Base-by-base conservation (phyloP, 2,329 filamentous ascomycete species). In the Chalara sp. region DNA sequence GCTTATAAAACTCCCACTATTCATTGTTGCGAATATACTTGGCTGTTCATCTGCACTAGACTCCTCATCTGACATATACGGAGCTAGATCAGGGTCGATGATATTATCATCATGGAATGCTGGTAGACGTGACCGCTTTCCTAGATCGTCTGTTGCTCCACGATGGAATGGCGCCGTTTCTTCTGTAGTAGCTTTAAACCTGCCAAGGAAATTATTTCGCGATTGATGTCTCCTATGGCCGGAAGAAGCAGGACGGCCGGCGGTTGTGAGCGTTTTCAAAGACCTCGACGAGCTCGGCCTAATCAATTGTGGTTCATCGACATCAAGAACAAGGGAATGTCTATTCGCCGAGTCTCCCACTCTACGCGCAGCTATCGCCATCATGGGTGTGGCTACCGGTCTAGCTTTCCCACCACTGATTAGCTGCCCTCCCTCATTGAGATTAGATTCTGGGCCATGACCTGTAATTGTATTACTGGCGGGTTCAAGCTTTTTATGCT, bases 101-200 rank as follows among this genome's bases (percentile, higher is more conserved):
- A 99, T 96, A 64, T 93, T 97, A 72, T 99, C 93, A 63, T 93
- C 90, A 66, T 99, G 93, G 61, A 99, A 97, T n/a, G 90, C 90
- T 12, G 91, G 86, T 35, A 96, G 77, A 41, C 83, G 81, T 6
- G 81, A 73, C 56, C 83, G 85, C 56, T 78, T 81, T 4, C 76
- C 72, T 45, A 76, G 71, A 52, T 90, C 85, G 48, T 95, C 81
- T 7, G 74, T 82, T 8, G 83, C 76, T 52, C 86, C 86, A 49
- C 90, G 76, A 61, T 88, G 89, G 58, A 97, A 97, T 0, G 93
- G 93, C 0, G 89, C 92, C 51, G 88, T 80, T 55, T 96, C 89
- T 53, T 95, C 89, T 13, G 83, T 73, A 5, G 78, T 75, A 6
- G 80, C 68, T 64, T 87, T 93, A 58, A 91, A 81, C 48, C 86